Conservation (phyloP, 2,329 filamentous ascomycete species). For the Lecanosticta acicola region DNA sequence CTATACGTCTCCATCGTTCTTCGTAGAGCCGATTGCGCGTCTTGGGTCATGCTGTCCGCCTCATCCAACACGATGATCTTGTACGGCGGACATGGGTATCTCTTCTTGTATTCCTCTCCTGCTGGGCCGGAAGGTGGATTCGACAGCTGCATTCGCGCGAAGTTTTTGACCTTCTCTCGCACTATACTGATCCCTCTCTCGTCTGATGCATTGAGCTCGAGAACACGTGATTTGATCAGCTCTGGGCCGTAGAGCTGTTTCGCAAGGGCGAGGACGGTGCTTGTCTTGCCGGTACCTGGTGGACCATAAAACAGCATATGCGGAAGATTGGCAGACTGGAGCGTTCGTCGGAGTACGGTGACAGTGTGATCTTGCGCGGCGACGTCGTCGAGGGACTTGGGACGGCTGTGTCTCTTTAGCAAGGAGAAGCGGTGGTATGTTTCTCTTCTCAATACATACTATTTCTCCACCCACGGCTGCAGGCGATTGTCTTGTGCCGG, state of each 20-base stretch:
- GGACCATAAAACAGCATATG: constrained; percentile 99
- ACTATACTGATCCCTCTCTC: constrained; percentile 97
- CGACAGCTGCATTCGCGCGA: constrained; percentile 89
- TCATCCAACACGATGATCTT: constrained; percentile 99
- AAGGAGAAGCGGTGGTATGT: constrained; percentile 1
- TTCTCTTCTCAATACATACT: constrained; percentile 14
- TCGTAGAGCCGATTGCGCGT: constrained; percentile 86
- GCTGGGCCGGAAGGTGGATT: constrained; percentile 64
- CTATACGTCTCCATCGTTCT: constrained; percentile 98
- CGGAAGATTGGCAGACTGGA: constrained; percentile 94
- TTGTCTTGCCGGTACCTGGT: constrained; percentile 95
- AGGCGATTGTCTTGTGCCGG: constrained; percentile 59
- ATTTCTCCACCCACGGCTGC: constrained; percentile 79
- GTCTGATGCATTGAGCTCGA: constrained; percentile 98
- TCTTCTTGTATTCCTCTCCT: constrained; percentile 51
- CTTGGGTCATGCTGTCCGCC: constrained; percentile 98
- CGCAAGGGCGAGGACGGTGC: constrained; percentile 90
- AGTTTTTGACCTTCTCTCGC: constrained; percentile 96
- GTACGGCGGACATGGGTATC: constrained; percentile 92
- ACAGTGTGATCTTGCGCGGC: constrained; percentile 97
- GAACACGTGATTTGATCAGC: constrained; percentile 86
- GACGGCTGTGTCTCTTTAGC: constrained; percentile 58
- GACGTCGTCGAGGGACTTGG: constrained; percentile 89
- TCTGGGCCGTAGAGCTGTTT: constrained; percentile 97
- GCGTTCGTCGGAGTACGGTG: constrained; percentile 80